Evolutionary conservation across 2,329 filamentous ascomycete genomes (phyloP), one percentile per base, ranked within the genome.

Genomic region (Cercospora sojina): DNA sequence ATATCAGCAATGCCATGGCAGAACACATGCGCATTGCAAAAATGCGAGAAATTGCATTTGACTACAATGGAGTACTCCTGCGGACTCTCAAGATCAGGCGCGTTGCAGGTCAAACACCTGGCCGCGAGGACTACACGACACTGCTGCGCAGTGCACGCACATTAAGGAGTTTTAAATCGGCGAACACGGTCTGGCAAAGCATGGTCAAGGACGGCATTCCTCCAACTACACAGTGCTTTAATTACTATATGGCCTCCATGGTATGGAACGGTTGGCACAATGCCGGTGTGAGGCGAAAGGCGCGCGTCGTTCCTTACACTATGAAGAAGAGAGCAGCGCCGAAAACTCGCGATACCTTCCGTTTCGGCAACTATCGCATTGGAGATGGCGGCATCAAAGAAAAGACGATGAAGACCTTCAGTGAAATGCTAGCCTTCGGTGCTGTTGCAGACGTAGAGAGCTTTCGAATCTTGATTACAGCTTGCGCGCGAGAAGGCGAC

Each of bases 141-240:
- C 77, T 88, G 3, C 77, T 88, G n/a, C 78, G 80, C 62, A 83
- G 82, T 70, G 83, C 85, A 25, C 78, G 80, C 23, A 79, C 80
- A 7, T 80, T 83, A 64, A 84, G 83, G 2, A 77, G 84, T 74
- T 75, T 70, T 1, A 64, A 70, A 1, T 75, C 83, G 68, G 84
- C 84, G 4, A 74, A 78, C 9, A 70, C 74, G 1, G 70, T 85
- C 13, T 88, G 86, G 85, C 67, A 76, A 7, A 74, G 76, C 8
- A 80, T 86, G 77, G 65, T 73, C 1, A 62, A 74, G 16, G 74
- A 80, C 51, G 71, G 74, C 2, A 56, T 83, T 3, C 49, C 70
- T 8, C 85, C 83, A 2, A 82, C 85, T 71, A 71, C 80, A 2
- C 77, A 78, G 64, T 86, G 84, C 72, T 88, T 84, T 72, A 88